Percentiles rank a stretch among this genome's conserved stretches.
phyloP scores from a whole-genome alignment of 108 stramenopile genomes.

The Chaetoceros muelleri region DNA sequence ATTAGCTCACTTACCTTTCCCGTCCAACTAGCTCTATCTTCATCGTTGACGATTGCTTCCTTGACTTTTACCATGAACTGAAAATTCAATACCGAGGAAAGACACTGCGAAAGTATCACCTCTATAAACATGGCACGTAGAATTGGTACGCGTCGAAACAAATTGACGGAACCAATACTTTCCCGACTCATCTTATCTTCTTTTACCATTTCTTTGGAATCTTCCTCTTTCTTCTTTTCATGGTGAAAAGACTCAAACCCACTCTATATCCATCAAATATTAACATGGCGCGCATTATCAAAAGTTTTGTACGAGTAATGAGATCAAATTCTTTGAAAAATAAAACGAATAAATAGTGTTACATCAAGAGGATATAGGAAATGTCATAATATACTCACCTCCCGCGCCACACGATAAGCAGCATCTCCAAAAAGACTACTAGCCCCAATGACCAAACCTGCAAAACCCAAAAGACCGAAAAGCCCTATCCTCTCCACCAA shows the following conservation, averaged over 20 bases:
- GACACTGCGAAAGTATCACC: conserved; percentile 37
- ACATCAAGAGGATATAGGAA: too few species aligned
- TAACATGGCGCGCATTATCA: not conserved
- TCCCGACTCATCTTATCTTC: not conserved
- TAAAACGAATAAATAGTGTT: not conserved
- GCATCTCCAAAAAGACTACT: not conserved
- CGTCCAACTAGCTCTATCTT: conserved; percentile 36
- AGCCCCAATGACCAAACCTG: conserved; percentile 12
- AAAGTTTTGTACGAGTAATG: not conserved
- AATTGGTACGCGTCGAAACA: conserved; percentile 37
- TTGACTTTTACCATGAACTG: conserved; percentile 39
- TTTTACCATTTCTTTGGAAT: not conserved
- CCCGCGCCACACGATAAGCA: not conserved
- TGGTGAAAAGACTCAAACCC: not conserved
- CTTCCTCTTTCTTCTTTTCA: not conserved
- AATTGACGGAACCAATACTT: not conserved
- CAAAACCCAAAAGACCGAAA: conserved; percentile 38
- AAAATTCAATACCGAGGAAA: conserved; percentile 39
- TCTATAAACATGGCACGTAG: conserved; percentile 38
- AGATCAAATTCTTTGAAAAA: not conserved
- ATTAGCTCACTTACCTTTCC: conserved; percentile 23
- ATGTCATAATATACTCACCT: too few species aligned
- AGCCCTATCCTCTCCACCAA: conserved; percentile 36
- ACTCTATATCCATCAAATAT: not conserved
- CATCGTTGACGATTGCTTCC: conserved; percentile 32